phyloP scores from a whole-genome alignment of 208 protist genomes.

The Plasmodiophora brassicae region DNA sequence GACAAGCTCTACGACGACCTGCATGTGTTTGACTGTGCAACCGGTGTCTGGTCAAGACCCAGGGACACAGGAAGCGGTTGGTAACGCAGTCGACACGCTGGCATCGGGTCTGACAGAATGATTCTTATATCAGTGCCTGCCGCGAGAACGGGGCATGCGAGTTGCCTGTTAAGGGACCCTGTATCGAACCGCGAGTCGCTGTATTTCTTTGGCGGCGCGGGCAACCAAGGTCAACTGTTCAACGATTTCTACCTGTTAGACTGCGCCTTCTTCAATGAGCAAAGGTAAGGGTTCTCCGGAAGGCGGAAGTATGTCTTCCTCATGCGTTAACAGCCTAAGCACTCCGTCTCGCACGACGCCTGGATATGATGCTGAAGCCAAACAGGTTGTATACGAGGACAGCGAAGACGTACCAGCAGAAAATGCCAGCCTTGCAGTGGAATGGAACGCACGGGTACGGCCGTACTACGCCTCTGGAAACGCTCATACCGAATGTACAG shows the following conservation, averaged over 20 bases:
- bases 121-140: neutral
- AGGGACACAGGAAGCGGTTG: neutral
- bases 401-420: no score
- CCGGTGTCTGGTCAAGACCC: neutral
- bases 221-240: neutral
- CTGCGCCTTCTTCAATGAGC: neutral
- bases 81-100: no score
- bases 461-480: no score
- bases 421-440: no score
- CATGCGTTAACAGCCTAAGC: no score
- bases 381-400: no score
- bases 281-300: neutral
- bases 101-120: no score
- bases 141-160: neutral
- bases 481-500: no score
- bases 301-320: no score
- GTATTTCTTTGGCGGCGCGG: slow-evolving; percentile 17
- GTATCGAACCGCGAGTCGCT: neutral
- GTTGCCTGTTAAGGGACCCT: neutral
- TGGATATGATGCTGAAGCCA: no score
- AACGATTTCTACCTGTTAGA: slow-evolving; percentile 34
- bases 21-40: slow-evolving; percentile 14
- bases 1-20: slow-evolving; percentile 32
- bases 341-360: no score
- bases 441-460: no score